Conservation (phyloP, 306 rosid genomes). For the Corylus avellana region DNA sequence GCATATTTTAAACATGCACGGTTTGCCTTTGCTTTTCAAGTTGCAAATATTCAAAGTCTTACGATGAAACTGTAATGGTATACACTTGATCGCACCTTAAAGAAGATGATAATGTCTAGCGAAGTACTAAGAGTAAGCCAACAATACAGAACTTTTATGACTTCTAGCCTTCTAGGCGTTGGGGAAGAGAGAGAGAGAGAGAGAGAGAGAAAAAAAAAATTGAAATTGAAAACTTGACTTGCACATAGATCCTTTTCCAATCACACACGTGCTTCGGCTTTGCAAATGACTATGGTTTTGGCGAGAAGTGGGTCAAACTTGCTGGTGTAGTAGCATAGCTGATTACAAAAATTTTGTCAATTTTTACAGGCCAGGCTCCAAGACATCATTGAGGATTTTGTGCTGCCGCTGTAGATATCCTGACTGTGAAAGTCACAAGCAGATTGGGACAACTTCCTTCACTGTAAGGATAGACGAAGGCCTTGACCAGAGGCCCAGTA, state of each 20-base stretch:
- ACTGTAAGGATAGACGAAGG: not conserved
- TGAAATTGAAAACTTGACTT: not conserved
- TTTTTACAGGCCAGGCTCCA: not conserved
- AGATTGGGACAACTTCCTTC: not conserved
- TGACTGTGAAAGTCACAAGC: not conserved
- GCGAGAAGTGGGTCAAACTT: not conserved
- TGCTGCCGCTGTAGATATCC: not conserved
- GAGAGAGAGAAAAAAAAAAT: not conserved
- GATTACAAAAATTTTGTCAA: not conserved
- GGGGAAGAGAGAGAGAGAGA: not conserved
- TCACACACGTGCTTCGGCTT: not conserved
- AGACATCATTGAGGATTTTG: not conserved
- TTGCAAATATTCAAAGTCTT: too few relatives aligned
- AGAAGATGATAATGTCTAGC: too few relatives aligned
- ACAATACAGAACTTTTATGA: too few relatives aligned
- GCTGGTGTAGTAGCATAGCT: not conserved
- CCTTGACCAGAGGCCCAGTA: slow-evolving; percentile 15
- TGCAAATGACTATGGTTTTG: not conserved
- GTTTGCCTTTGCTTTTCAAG: too few relatives aligned
- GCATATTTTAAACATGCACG: too few relatives aligned
- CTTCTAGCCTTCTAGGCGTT: too few relatives aligned
- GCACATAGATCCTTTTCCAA: not conserved
- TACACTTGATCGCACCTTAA: too few relatives aligned
- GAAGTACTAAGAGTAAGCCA: too few relatives aligned
- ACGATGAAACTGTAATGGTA: too few relatives aligned